Conservation (phyloP, 352 stramenopile species). For the Poterioochromonas sp. region DNA sequence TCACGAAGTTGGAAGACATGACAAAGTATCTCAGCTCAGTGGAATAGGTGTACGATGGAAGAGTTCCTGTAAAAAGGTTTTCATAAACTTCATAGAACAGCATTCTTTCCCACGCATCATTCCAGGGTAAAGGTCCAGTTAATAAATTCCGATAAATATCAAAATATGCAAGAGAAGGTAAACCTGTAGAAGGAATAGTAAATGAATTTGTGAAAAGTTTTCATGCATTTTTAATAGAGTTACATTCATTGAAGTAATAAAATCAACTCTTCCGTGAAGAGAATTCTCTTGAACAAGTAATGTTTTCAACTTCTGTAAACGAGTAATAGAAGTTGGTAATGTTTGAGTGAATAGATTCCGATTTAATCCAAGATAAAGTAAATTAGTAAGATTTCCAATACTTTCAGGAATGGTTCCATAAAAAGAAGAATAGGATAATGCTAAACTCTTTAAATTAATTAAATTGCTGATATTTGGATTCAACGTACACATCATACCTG, state of each 20-base stretch:
- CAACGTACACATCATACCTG: neutral
- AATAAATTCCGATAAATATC: too few species aligned
- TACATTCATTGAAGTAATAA: neutral
- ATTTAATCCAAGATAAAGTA: neutral
- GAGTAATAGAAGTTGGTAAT: neutral
- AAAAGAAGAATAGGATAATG: conserved; percentile 23
- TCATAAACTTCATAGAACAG: neutral
- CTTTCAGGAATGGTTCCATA: conserved; percentile 33
- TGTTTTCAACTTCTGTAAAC: neutral
- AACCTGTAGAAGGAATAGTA: too few species aligned
- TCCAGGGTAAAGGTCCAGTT: too few species aligned
- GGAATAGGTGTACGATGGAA: neutral
- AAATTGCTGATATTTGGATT: conserved; percentile 38
- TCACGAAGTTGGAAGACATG: neutral
- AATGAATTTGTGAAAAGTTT: neutral
- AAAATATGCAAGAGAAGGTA: too few species aligned
- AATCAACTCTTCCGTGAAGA: neutral
- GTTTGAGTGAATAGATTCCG: neutral
- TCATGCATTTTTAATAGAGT: neutral
- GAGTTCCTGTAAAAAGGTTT: neutral
- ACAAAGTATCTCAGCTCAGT: neutral
- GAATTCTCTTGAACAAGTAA: neutral
- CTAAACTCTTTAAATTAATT: conserved; percentile 19
- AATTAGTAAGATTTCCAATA: neutral
- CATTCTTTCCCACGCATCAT: too few species aligned